A percentile compares a stretch with the other conserved stretches of the same genome.
These are phyloP conservation scores for Exophiala calicioides DNA, from an alignment of 2,329 filamentous ascomycete species.

Conservation along the genomic window DNA sequence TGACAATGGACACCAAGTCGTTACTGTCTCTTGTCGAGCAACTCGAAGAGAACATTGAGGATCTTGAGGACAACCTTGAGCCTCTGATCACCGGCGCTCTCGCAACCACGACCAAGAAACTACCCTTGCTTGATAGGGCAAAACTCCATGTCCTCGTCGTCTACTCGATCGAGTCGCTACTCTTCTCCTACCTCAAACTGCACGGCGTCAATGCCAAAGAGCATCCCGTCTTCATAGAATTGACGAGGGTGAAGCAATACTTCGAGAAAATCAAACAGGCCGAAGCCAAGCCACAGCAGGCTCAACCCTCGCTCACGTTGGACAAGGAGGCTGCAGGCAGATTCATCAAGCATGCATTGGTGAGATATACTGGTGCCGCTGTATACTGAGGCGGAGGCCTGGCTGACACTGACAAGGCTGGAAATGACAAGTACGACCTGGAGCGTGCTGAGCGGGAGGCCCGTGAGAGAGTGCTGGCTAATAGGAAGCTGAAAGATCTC, in stretches of 20 bases:
- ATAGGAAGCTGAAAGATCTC: slow-evolving; percentile 41
- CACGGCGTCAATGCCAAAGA: slow-evolving; percentile 78
- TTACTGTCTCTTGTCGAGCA: slow-evolving; percentile 68
- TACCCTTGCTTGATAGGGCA: slow-evolving; percentile 91
- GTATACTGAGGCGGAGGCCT: background rate
- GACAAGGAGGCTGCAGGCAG: slow-evolving; percentile 77
- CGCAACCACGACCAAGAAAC: slow-evolving; percentile 68
- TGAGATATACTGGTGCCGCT: slow-evolving; percentile 43
- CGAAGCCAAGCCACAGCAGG: slow-evolving; percentile 60
- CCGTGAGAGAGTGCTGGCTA: slow-evolving; percentile 53
- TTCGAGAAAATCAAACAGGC: slow-evolving; percentile 84
- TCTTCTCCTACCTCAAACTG: slow-evolving; percentile 81
- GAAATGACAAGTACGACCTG: slow-evolving; percentile 54
- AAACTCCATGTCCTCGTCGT: slow-evolving; percentile 87
- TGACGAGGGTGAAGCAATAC: slow-evolving; percentile 84
- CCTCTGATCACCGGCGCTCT: slow-evolving; percentile 71
- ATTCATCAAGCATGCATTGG: slow-evolving; percentile 79
- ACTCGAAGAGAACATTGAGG: slow-evolving; percentile 76
- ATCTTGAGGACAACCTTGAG: slow-evolving; percentile 70
- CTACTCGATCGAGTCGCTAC: slow-evolving; percentile 78
- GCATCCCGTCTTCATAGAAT: slow-evolving; percentile 81
- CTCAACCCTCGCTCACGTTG: slow-evolving; percentile 59
- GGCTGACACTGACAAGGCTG: slow-evolving; percentile 37
- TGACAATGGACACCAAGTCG: slow-evolving; percentile 22
- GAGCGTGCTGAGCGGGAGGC: slow-evolving; percentile 52